Base-by-base conservation (phyloP, 441 rosid species). In the California macrophylla region DNA sequence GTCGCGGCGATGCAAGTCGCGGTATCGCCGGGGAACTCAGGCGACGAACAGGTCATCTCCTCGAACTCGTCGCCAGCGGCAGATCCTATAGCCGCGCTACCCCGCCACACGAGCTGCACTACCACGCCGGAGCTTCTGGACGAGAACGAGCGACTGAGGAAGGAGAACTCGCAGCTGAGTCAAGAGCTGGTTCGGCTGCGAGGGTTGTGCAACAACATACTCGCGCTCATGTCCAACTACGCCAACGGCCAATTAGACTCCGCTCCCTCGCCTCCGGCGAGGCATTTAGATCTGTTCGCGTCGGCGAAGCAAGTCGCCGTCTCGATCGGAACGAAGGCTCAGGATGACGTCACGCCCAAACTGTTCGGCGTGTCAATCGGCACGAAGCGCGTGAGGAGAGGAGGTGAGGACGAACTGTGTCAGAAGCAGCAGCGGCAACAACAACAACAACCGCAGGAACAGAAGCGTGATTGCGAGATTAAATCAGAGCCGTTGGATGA, bases 71-170 rank as follows among this genome's bases (percentile, higher is more conserved):
- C 76, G 25, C 84, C 78, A 12, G 70, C 73, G 2, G 40, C 74
- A 10, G 36, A 58, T 0, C 54, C 18, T 0, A 32, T 15, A 26
- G 71, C 77, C 9, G 68, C 6, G 2, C 54, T 13, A 0, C 20
- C 56, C 56, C 56, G 56, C 4, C 56, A 47, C 56, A 47, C 56
- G 7, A 47, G 21, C 21, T 47, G 56, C 56, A 47, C 66, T 66
- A 68, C 71, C 69, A 74, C 80, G 40, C 74, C 73, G 66, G 90
- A 81, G 77, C 64, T 87, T 0, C 61, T 81, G 23, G 85, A 78
- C 61, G 91, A 87, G 78, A 87, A 87, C 81, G 89, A 85, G 79
- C 82, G 86, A 73, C 74, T 87, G 69, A 73, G 83, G 72, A 85
- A 66, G 50, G 85, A 79, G 73, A 87, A 87, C 76, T 66, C 74